A percentile compares a stretch with the other conserved stretches of the same genome.
Evolutionary conservation across 805 yeast genomes (phyloP).

Genomic region (Candida ipomoeae): DNA sequence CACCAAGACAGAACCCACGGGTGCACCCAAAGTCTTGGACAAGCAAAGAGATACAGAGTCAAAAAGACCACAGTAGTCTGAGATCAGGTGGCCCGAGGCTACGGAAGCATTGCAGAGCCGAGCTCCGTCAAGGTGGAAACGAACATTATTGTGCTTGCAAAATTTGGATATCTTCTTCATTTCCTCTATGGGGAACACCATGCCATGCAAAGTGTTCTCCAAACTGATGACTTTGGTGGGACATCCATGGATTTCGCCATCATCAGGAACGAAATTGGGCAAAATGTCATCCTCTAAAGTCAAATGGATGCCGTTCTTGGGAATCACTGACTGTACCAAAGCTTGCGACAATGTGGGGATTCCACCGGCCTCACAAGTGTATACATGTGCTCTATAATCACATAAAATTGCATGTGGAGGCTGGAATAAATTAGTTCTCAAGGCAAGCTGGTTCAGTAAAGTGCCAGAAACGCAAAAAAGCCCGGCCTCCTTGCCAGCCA

Average conservation of each 20-base stretch:
- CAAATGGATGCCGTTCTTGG: slow-evolving; percentile 32
- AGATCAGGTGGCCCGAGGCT: slow-evolving; percentile 37
- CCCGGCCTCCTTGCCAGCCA: slow-evolving; percentile 40
- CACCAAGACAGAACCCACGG: slow-evolving; percentile 41
- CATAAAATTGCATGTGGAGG: slow-evolving; percentile 41
- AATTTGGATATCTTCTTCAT: slow-evolving; percentile 33
- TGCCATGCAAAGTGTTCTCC: slow-evolving; percentile 43
- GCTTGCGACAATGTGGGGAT: slow-evolving; percentile 41
- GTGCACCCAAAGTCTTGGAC: slow-evolving; percentile 42
- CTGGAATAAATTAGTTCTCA: slow-evolving; percentile 36
- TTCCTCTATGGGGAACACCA: slow-evolving; percentile 38
- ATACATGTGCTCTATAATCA: slow-evolving; percentile 37
- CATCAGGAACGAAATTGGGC: slow-evolving; percentile 37
- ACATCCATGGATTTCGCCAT: slow-evolving; percentile 42
- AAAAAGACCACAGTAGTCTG: slow-evolving; percentile 36
- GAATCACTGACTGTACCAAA: slow-evolving; percentile 36
- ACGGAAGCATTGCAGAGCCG: slow-evolving; percentile 42
- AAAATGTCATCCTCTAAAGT: slow-evolving; percentile 37
- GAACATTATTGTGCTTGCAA: slow-evolving; percentile 31
- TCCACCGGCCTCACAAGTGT: slow-evolving; percentile 40
- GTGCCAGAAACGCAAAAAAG: slow-evolving; percentile 42
- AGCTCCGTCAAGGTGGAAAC: slow-evolving; percentile 42
- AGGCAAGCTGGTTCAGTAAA: slow-evolving; percentile 38
- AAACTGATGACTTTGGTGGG: slow-evolving; percentile 42
- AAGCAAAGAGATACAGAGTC: slow-evolving; percentile 42